Evolutionary conservation across 805 yeast genomes (phyloP).

Genomic region (Komagataella kurtzmanii): DNA sequence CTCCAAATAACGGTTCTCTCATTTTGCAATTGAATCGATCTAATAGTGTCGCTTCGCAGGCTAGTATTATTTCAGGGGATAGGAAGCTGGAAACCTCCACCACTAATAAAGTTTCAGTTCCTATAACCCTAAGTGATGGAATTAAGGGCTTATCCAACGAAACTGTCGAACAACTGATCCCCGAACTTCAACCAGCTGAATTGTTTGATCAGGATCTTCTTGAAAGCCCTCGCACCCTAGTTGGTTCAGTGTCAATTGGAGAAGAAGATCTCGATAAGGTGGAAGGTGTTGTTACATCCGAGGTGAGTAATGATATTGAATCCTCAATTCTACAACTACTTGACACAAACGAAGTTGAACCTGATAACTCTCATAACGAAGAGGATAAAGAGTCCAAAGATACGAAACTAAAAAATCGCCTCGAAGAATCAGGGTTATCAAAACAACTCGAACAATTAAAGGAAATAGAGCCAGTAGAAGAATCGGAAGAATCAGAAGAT

Average conservation of each 20-base stretch:
- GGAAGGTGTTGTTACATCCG: not conserved
- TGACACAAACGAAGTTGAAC: not conserved
- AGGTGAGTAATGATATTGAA: conserved; percentile 1
- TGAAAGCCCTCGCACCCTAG: not conserved
- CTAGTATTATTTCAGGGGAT: conserved; percentile 15
- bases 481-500: not conserved
- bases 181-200: not conserved
- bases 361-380: not conserved
- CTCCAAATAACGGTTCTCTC: conserved; percentile 9
- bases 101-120: conserved; percentile 6
- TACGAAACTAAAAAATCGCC: not conserved
- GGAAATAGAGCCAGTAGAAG: not conserved
- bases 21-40: conserved; percentile 16
- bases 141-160: conserved; percentile 11
- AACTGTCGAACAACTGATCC: conserved; percentile 5
- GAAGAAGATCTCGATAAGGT: not conserved
- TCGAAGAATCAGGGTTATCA: not conserved
- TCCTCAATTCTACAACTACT: conserved; percentile 1
- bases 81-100: conserved; percentile 12
- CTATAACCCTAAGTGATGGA: conserved; percentile 9
- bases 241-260: not conserved
- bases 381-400: not conserved
- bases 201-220: not conserved
- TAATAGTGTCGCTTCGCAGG: conserved; percentile 13
- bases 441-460: not conserved